phyloP scores from a whole-genome alignment of 2,329 filamentous ascomycete genomes.

The Neonectria faginata region DNA sequence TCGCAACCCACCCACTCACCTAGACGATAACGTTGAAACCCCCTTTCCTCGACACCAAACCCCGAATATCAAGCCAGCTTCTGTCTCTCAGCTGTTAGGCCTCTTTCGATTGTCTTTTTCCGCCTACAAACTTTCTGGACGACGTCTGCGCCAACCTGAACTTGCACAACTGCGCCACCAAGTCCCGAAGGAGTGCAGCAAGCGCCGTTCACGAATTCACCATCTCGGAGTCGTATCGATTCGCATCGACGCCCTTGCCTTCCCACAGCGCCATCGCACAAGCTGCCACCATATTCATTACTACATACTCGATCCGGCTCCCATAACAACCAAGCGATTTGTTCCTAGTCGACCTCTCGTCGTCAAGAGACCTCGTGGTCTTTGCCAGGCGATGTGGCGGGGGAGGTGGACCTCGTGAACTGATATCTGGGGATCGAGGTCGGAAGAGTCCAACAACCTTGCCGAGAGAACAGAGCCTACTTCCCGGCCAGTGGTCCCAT shows the following conservation, averaged over 20 bases:
- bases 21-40: constrained; percentile 18
- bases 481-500: constrained; percentile 13
- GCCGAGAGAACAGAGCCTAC: constrained; percentile 8
- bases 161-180: not conserved
- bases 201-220: constrained; percentile 15
- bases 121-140: not conserved
- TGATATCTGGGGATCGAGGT: constrained; percentile 51
- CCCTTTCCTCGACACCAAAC: constrained; percentile 20
- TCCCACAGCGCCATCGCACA: constrained; percentile 2
- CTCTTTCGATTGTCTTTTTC: not conserved
- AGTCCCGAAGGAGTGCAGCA: constrained; percentile 8
- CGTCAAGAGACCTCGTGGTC: constrained; percentile 38
- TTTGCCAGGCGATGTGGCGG: constrained; percentile 59
- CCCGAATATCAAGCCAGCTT: constrained; percentile 13
- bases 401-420: constrained; percentile 56
- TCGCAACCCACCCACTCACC: constrained; percentile 11
- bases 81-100: constrained; percentile 1
- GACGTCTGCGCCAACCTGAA: not conserved
- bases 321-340: constrained; percentile 29
- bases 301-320: not conserved
- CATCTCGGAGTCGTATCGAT: constrained; percentile 32
- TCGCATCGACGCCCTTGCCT: constrained; percentile 8
- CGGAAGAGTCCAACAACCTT: constrained; percentile 38
- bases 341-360: constrained; percentile 34
- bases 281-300: not conserved